A percentile compares a stretch with the other conserved stretches of the same genome.
Conservation (phyloP, 495 filamentous ascomycete genomes). For the Chaetomium fimeti region DNA sequence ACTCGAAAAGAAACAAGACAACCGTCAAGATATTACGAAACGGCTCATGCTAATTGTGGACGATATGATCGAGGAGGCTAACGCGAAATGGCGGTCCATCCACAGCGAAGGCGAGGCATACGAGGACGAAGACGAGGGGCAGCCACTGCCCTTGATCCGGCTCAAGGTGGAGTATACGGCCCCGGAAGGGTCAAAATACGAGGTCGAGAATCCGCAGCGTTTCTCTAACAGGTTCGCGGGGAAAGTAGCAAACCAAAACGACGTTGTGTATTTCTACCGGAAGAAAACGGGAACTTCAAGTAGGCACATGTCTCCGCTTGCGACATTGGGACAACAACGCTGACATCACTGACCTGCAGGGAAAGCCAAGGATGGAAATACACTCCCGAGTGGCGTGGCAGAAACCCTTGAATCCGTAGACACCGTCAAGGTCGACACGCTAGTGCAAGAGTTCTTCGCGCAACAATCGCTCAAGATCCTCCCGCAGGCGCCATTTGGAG, state of each 20-base stretch:
- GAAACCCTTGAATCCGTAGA: conserved; percentile 64
- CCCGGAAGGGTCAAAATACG: conserved; percentile 80
- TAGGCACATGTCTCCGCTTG: conserved; percentile 26
- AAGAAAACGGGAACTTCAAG: conserved; percentile 62
- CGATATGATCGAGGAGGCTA: conserved; percentile 82
- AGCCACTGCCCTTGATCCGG: conserved; percentile 79
- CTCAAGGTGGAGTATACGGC: conserved; percentile 89
- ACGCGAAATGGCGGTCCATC: conserved; percentile 73
- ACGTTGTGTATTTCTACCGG: conserved; percentile 88
- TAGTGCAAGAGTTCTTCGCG: conserved; percentile 81
- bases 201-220: conserved; percentile 92
- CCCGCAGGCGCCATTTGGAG: conserved; percentile 84
- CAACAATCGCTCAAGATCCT: conserved; percentile 87
- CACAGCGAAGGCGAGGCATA: conserved; percentile 50
- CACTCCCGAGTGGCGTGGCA: conserved; percentile 58
- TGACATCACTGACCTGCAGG: conserved; percentile 23
- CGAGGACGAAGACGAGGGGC: conserved; percentile 58
- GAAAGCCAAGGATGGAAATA: conserved; percentile 40
- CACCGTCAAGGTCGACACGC: conserved; percentile 77
- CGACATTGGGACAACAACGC: not conserved
- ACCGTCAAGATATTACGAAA: conserved; percentile 72
- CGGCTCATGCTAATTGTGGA: conserved; percentile 76
- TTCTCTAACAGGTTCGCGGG: conserved; percentile 92
- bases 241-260: conserved; percentile 88
- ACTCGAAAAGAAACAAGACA: conserved; percentile 75